Conservation (phyloP, 2,329 filamentous ascomycete species). For the Amauroascus niger region DNA sequence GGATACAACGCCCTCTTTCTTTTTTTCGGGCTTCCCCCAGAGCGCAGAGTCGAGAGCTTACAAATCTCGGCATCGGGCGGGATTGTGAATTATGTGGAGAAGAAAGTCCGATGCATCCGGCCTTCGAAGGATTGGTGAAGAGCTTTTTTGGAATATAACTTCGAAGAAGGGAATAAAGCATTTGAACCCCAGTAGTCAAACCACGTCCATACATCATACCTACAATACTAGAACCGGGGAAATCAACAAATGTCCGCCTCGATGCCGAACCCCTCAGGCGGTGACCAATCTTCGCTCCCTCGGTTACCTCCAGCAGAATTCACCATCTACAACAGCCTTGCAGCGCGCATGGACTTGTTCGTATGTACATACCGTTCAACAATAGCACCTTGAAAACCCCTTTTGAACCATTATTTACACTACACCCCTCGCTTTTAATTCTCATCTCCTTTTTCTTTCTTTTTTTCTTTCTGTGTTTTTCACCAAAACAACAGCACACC, state of each 20-base stretch:
- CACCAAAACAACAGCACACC: constrained; percentile 57
- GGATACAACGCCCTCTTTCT: neutral
- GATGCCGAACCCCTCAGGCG: neutral
- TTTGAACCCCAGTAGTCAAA: too few relatives aligned
- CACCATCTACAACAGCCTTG: constrained; percentile 59
- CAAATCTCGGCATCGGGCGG: neutral
- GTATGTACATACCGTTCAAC: constrained; percentile 37
- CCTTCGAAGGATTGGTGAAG: neutral
- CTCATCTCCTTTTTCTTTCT: too few relatives aligned
- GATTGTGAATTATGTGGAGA: too few relatives aligned
- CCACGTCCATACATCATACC: too few relatives aligned
- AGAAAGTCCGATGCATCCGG: too few relatives aligned
- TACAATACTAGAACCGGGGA: too few relatives aligned
- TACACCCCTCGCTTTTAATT: constrained; percentile 8
- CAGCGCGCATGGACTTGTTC: constrained; percentile 65
- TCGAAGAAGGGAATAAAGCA: too few relatives aligned
- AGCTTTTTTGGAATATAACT: too few relatives aligned
- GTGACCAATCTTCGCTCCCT: constrained; percentile 35
- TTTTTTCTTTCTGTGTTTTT: too few relatives aligned
- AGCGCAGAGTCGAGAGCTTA: neutral
- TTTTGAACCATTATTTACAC: neutral
- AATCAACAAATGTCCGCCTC: neutral
- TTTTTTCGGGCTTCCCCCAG: neutral
- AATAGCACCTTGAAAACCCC: too few relatives aligned
- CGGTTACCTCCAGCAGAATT: constrained; percentile 60